These are phyloP conservation scores for Rhizophora mangle DNA, from an alignment of 345 rosid species.

Conservation along the genomic window DNA sequence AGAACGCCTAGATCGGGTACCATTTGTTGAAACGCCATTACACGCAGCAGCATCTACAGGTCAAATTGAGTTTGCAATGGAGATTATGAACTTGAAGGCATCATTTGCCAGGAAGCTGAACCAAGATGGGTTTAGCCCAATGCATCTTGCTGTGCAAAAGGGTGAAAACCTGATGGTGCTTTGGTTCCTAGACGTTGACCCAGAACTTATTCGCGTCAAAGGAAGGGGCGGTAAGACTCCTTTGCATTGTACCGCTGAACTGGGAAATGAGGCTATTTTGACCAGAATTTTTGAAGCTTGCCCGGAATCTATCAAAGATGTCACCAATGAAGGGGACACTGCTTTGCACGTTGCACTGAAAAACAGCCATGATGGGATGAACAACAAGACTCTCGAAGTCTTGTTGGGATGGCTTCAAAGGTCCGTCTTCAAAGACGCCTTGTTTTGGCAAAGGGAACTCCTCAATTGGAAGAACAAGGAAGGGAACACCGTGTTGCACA, in stretches of 20 bases:
- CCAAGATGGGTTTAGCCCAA: slow-evolving; percentile 10
- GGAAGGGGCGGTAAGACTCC: slow-evolving; percentile 26
- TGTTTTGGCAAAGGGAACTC: slow-evolving; percentile 4
- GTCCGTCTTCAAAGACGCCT: background rate
- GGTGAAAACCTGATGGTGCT: background rate
- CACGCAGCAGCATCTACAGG: background rate
- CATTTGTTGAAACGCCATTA: slow-evolving; percentile 9
- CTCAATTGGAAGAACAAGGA: slow-evolving; percentile 7
- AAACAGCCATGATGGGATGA: too few relatives aligned
- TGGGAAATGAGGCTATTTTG: background rate
- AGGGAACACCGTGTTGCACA: slow-evolving; percentile 15
- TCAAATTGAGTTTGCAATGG: slow-evolving; percentile 2
- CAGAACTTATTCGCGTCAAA: slow-evolving; percentile 6
- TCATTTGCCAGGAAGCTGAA: slow-evolving; percentile 12
- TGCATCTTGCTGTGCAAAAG: slow-evolving; percentile 13
- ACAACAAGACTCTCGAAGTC: background rate
- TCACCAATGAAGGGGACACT: slow-evolving; percentile 13
- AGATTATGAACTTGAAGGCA: background rate
- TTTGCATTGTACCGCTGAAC: slow-evolving; percentile 16
- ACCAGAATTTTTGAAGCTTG: slow-evolving; percentile 3
- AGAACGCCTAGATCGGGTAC: background rate
- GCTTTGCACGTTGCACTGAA: slow-evolving; percentile 13
- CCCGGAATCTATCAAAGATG: slow-evolving; percentile 9
- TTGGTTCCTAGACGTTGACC: slow-evolving; percentile 2
- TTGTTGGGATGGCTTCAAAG: background rate